A percentile compares a stretch with the other conserved stretches of the same genome.
These are phyloP conservation scores for Trichosporon faecale DNA, from an alignment of 1,284 basidiomycete genomes.

Conservation along the genomic window DNA sequence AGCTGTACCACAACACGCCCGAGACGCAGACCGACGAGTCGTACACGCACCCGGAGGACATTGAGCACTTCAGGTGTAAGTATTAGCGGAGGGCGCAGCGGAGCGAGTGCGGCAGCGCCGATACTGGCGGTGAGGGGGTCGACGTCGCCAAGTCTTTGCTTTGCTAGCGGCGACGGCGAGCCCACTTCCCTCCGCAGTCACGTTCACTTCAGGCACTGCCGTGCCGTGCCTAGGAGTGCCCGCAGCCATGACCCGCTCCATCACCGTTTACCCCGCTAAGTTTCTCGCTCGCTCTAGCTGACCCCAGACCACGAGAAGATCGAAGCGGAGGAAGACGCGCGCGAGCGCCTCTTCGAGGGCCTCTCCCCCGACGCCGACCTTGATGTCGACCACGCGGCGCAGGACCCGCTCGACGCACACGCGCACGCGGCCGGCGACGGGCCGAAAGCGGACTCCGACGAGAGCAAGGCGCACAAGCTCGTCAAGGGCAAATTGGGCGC, in stretches of 20 bases:
- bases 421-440: slow-evolving; percentile 46
- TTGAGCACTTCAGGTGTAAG: slow-evolving; percentile 46
- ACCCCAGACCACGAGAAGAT: slow-evolving; percentile 75
- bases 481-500: background rate
- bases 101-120: background rate
- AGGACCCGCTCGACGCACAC: slow-evolving; percentile 46
- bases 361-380: slow-evolving; percentile 42
- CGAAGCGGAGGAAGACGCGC: slow-evolving; percentile 68
- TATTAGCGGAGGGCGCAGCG: no score
- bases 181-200: background rate
- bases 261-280: background rate
- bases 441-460: slow-evolving; percentile 20
- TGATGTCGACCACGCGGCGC: slow-evolving; percentile 39
- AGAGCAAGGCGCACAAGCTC: slow-evolving; percentile 4
- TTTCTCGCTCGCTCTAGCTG: background rate
- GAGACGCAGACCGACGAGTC: slow-evolving; percentile 95
- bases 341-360: slow-evolving; percentile 50
- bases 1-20: slow-evolving; percentile 87
- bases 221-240: background rate
- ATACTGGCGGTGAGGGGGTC: background rate
- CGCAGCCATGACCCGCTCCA: background rate
- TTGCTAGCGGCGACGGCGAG: background rate
- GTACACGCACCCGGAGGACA: slow-evolving; percentile 80
- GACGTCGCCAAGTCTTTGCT: background rate
- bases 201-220: background rate